phyloP scores from a whole-genome alignment of 2,329 filamentous ascomycete species.

The Ascosphaera pollenicola region DNA sequence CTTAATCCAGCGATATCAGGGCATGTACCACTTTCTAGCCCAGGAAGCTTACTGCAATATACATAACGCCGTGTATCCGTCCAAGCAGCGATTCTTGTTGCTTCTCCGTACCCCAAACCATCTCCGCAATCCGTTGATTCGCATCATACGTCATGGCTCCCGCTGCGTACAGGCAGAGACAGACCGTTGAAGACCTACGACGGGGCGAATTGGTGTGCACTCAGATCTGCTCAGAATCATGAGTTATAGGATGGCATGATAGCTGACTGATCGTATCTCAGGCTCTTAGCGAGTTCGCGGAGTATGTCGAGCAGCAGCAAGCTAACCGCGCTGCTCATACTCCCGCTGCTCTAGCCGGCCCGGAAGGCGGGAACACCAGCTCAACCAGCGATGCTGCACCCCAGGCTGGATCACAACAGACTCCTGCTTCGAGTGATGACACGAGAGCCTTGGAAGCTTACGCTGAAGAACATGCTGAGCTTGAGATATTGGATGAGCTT shows the following conservation, averaged over 20 bases:
- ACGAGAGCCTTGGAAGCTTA: conserved; percentile 4
- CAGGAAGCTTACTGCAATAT: no score
- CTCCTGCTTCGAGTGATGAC: no score
- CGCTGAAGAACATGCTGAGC: conserved; percentile 57
- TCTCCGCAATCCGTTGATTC: conserved; percentile 2
- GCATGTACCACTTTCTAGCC: no score
- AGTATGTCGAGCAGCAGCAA: conserved; percentile 93
- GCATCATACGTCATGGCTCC: conserved; percentile 14
- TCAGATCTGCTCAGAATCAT: conserved; percentile 1
- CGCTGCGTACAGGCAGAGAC: conserved; percentile 24
- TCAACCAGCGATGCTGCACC: conserved; percentile 9
- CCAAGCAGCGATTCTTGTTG: no score
- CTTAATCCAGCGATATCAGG: no score
- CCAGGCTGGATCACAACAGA: conserved; percentile 5
- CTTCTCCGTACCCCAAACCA: neutral
- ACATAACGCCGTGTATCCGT: no score
- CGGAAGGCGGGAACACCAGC: conserved; percentile 10
- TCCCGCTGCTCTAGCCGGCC: no score
- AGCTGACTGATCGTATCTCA: conserved; percentile 9
- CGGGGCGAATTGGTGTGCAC: conserved; percentile 60
- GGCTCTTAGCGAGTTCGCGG: conserved; percentile 88
- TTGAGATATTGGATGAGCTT: conserved; percentile 69
- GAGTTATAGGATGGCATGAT: neutral
- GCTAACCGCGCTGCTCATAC: conserved; percentile 22
- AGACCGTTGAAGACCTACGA: conserved; percentile 54